phyloP scores from a whole-genome alignment of 495 filamentous ascomycete genomes.

The Trichoderma reesei region DNA sequence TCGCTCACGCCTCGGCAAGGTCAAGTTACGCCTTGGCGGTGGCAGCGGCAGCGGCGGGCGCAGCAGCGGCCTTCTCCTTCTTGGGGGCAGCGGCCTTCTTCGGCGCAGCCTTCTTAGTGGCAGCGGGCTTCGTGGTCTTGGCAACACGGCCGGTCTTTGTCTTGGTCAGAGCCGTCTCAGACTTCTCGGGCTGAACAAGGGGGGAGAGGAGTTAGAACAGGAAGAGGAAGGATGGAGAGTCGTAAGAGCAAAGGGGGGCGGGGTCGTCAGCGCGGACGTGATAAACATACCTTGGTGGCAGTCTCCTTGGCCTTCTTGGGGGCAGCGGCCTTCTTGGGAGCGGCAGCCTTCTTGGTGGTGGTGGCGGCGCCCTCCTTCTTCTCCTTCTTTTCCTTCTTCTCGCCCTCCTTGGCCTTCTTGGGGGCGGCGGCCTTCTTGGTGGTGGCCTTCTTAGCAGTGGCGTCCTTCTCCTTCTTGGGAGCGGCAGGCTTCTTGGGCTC shows the following conservation, averaged over 20 bases:
- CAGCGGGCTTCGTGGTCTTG: slow-evolving; percentile 41
- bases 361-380: slow-evolving; percentile 44
- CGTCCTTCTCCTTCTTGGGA: slow-evolving; percentile 33
- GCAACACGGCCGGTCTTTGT: slow-evolving; percentile 88
- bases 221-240: not conserved
- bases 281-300: slow-evolving; percentile 18
- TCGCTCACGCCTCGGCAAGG: slow-evolving; percentile 16
- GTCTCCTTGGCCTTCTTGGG: slow-evolving; percentile 21
- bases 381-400: slow-evolving; percentile 35
- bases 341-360: slow-evolving; percentile 32
- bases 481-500: slow-evolving; percentile 28
- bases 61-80: slow-evolving; percentile 49
- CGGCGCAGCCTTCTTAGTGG: slow-evolving; percentile 49
- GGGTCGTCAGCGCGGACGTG: not conserved
- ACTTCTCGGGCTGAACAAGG: slow-evolving; percentile 43
- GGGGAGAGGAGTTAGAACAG: slow-evolving; percentile 1
- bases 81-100: slow-evolving; percentile 49
- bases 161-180: slow-evolving; percentile 58
- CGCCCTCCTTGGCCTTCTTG: slow-evolving; percentile 34
- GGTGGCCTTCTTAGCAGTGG: slow-evolving; percentile 39
- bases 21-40: slow-evolving; percentile 21
- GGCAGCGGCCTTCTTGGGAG: slow-evolving; percentile 27
- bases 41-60: slow-evolving; percentile 26
- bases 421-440: slow-evolving; percentile 39
- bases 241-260: no score